phyloP scores from a whole-genome alignment of 257 asterid species.

The Primulina eburnea region DNA sequence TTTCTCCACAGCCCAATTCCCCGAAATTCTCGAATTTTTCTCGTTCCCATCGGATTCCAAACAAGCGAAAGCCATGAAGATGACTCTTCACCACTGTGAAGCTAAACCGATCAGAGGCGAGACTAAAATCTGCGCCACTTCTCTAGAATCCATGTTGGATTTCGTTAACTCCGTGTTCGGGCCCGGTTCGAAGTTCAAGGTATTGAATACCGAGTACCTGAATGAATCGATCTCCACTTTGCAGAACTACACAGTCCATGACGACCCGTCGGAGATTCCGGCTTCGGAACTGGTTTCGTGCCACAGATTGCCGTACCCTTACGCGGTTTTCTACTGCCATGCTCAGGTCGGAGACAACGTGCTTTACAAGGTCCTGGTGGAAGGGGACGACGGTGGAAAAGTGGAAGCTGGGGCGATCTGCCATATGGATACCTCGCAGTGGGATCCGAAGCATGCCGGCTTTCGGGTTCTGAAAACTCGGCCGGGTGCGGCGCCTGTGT shows the following conservation, averaged over 20 bases:
- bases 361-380: constrained; percentile 49
- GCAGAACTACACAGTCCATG: constrained; percentile 61
- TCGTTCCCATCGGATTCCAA: constrained; percentile 44
- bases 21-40: constrained; percentile 44
- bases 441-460: constrained; percentile 69
- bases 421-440: constrained; percentile 69
- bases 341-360: constrained; percentile 50
- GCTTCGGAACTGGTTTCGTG: constrained; percentile 50
- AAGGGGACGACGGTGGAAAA: constrained; percentile 59
- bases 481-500: constrained; percentile 71
- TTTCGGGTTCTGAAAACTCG: constrained; percentile 49
- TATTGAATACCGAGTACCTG: constrained; percentile 46
- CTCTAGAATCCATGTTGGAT: constrained; percentile 70
- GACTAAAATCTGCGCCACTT: constrained; percentile 71
- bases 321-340: constrained; percentile 78
- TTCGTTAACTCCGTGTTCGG: constrained; percentile 38
- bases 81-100: constrained; percentile 72
- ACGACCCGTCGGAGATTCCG: constrained; percentile 31
- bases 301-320: constrained; percentile 80
- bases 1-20: constrained; percentile 45
- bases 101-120: constrained; percentile 54
- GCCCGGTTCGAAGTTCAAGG: constrained; percentile 25
- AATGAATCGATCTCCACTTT: constrained; percentile 29
- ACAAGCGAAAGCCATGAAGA: constrained; percentile 61
- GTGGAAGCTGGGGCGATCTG: constrained; percentile 75